Percentiles rank a stretch among this genome's conserved stretches.
Evolutionary conservation across 2,329 filamentous ascomycete genomes (phyloP).

Genomic region (Aureobasidium mangrovei): DNA sequence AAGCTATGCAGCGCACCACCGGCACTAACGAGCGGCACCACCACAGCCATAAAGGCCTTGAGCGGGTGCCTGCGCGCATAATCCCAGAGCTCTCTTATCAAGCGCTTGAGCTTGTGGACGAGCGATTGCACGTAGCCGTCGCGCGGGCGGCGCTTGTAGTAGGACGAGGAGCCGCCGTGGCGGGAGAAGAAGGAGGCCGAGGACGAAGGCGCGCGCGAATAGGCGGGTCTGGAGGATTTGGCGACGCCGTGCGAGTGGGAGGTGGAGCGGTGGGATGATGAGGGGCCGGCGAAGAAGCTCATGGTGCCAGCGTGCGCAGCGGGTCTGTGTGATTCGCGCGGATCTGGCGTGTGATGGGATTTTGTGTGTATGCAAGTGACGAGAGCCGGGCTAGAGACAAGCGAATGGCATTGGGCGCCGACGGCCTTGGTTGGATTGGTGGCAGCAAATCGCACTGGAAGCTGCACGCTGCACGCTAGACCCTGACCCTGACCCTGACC

Average conservation of each 20-base stretch:
- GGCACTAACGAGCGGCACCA: slow-evolving; percentile 72
- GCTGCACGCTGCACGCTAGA: neutral
- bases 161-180: slow-evolving; percentile 47
- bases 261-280: slow-evolving; percentile 1
- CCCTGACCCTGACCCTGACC: neutral
- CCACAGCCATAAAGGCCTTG: slow-evolving; percentile 80
- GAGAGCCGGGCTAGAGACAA: neutral
- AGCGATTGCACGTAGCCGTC: slow-evolving; percentile 67
- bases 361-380: neutral
- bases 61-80: slow-evolving; percentile 77
- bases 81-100: slow-evolving; percentile 70
- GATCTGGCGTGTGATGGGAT: neutral
- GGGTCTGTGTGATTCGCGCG: neutral
- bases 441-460: neutral
- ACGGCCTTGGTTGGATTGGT: neutral
- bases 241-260: neutral
- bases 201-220: slow-evolving; percentile 9
- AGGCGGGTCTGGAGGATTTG: neutral
- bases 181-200: slow-evolving; percentile 14
- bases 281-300: slow-evolving; percentile 13
- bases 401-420: no score
- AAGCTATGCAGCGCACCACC: slow-evolving; percentile 73
- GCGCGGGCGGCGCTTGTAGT: slow-evolving; percentile 70
- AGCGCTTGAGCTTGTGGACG: slow-evolving; percentile 64
- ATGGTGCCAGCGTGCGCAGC: neutral